phyloP scores from a whole-genome alignment of 2,329 filamentous ascomycete genomes.

The Herpotrichia juniperi region DNA sequence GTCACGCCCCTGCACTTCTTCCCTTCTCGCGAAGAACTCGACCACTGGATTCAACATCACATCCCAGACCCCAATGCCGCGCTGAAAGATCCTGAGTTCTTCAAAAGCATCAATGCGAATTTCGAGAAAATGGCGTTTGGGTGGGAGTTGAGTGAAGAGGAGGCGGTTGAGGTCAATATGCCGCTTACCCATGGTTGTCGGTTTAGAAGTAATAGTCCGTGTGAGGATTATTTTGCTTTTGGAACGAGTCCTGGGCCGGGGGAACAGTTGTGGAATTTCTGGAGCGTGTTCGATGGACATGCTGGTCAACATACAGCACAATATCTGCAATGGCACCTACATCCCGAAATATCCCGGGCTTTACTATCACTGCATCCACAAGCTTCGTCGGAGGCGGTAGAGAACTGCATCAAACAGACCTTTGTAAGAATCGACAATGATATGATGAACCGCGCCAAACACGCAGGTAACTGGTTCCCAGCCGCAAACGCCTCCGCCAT shows the following conservation, averaged over 20 bases:
- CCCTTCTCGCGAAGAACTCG: constrained; percentile 30
- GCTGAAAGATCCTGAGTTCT: constrained; percentile 26
- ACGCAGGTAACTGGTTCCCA: constrained; percentile 47
- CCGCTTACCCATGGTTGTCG: constrained; percentile 40
- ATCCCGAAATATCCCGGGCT: constrained; percentile 50
- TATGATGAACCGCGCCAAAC: constrained; percentile 52
- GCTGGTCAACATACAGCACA: constrained; percentile 53
- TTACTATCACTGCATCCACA: constrained; percentile 37
- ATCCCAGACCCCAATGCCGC: constrained; percentile 24
- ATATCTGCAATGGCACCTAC: constrained; percentile 48
- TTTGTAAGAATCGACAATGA: constrained; percentile 65
- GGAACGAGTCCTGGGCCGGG: constrained; percentile 37
- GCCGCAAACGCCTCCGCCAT: constrained; percentile 38
- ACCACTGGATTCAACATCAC: constrained; percentile 32
- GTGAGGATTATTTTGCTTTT: constrained; percentile 39
- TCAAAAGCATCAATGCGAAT: constrained; percentile 26
- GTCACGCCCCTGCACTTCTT: constrained; percentile 34
- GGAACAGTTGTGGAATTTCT: constrained; percentile 41
- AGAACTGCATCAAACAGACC: constrained; percentile 61
- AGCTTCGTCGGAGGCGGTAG: constrained; percentile 55
- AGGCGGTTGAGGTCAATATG: constrained; percentile 27
- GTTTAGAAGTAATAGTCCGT: constrained; percentile 36
- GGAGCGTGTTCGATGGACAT: constrained; percentile 59
- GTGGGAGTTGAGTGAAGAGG: constrained; percentile 35
- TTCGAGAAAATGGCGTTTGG: constrained; percentile 33